Conservation (phyloP, 2,329 filamentous ascomycete genomes). For the Monosporascus sp. region DNA sequence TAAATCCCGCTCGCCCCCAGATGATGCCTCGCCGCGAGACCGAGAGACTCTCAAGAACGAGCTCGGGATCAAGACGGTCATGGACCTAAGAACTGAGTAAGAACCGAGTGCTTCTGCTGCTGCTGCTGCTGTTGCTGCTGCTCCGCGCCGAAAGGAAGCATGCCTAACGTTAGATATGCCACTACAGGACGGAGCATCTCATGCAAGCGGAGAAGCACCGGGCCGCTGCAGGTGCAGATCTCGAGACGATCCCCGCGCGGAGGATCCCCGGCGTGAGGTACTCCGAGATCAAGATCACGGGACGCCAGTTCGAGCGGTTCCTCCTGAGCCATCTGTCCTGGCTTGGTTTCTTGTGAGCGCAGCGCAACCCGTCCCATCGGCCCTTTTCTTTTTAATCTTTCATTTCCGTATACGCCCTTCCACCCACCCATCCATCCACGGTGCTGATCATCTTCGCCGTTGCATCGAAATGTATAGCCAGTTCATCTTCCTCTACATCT, state of each 20-base stretch:
- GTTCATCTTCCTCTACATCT: constrained; percentile 49
- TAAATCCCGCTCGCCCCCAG: constrained; percentile 28
- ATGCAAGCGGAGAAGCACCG: constrained; percentile 59
- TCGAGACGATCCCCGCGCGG: neutral
- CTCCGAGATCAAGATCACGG: constrained; percentile 67
- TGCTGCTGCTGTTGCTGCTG: too few species aligned
- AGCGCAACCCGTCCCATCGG: too few species aligned
- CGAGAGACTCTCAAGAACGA: constrained; percentile 51
- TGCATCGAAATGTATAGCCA: constrained; percentile 34
- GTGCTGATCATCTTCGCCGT: too few species aligned
- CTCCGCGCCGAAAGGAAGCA: too few species aligned
- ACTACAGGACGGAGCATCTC: constrained; percentile 62
- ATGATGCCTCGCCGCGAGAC: constrained; percentile 67
- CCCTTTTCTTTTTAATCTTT: neutral
- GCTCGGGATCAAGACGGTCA: constrained; percentile 62
- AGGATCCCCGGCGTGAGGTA: constrained; percentile 61
- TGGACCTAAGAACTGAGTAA: constrained; percentile 75
- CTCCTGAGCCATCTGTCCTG: constrained; percentile 64
- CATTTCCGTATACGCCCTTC: too few species aligned
- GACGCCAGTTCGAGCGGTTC: constrained; percentile 61
- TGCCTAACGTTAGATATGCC: constrained; percentile 1
- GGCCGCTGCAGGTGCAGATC: constrained; percentile 4
- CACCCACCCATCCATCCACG: too few species aligned
- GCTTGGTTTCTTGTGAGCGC: constrained; percentile 54
- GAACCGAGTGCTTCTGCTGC: constrained; percentile 1